Base-by-base conservation (phyloP, 257 asterid species). In the Nicotiana tomentosiformis region DNA sequence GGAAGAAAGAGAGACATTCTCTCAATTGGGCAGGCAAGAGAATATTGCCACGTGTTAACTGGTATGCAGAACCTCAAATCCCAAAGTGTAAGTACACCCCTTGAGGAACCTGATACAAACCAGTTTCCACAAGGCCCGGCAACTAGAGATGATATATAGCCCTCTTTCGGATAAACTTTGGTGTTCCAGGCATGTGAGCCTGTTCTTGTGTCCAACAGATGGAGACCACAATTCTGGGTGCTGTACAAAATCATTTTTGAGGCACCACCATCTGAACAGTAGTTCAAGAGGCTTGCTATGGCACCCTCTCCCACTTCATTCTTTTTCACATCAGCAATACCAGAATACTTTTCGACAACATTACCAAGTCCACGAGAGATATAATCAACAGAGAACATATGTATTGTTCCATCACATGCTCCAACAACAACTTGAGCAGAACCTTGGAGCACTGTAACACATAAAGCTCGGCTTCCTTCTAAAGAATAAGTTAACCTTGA, bases 61-160 rank as follows among this genome's bases (percentile, higher is more conserved):
- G 99, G 99, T 82, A 96, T 90, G 87, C 97, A 92, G 86, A 96
- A 96, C 92, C 99, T 89, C 84, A 96, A 91, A 89, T 96, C 99
- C 99, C 99, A 96, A 85, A 96, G 88, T 53, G 98, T 94, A 85
- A 94, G 98, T 88, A 92, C 91, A 43, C 99, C 98, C 88, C 98
- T 93, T 37, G 99, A 96, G 62, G 99, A 94, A 83, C 99, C 98
- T 84, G 98, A 90, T 14, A 94, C 97, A 86, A 96, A 96, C 99
- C 99, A 96, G 85, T 96, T 94, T 84, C 99, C 99, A 62, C 98
- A 92, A 69, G 97, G 98, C 82, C 92, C 98, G 62, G 94, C 97
- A 60, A 93, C 98, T 86, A 96, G 87, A 82, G 99, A 92, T 77
- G 97, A 90, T 51, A 91, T 83, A 85, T 91, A 96, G 23, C 99